A percentile compares a stretch with the other conserved stretches of the same genome.
These are phyloP conservation scores for Hypoxylon intermedium DNA, from an alignment of 495 filamentous ascomycete species.

Conservation along the genomic window DNA sequence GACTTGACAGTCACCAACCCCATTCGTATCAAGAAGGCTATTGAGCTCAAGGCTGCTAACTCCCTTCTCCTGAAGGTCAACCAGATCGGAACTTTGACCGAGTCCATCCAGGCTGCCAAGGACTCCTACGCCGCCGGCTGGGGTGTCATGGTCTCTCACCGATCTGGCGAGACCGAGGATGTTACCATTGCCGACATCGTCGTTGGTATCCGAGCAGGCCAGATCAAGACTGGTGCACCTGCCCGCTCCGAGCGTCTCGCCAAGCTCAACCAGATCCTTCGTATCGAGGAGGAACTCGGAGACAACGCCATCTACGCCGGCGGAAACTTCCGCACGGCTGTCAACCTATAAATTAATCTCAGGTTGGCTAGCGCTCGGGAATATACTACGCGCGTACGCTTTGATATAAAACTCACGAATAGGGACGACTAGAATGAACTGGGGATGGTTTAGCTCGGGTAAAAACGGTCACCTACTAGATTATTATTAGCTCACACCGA, in stretches of 20 bases:
- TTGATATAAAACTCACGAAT: conserved; percentile 38
- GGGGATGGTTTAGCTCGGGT: conserved; percentile 38
- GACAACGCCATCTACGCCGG: conserved; percentile 90
- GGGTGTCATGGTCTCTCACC: conserved; percentile 99
- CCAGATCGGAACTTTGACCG: conserved; percentile 97
- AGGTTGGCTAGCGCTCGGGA: conserved; percentile 6
- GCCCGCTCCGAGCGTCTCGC: conserved; percentile 95
- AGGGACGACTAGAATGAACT: conserved; percentile 29
- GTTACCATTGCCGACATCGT: conserved; percentile 98
- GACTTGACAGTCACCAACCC: conserved; percentile 97
- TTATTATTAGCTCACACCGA: conserved; percentile 23
- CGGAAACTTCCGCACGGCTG: conserved; percentile 84
- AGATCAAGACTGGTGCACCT: conserved; percentile 99
- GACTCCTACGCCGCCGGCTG: conserved; percentile 96
- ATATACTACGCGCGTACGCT: conserved; percentile 12
- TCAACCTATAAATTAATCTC: conserved; percentile 72
- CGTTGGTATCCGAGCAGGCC: conserved; percentile 91
- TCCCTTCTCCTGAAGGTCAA: conserved; percentile 99
- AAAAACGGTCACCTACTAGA: conserved; percentile 44
- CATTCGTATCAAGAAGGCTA: conserved; percentile 98
- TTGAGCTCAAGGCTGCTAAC: conserved; percentile 98
- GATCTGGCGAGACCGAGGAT: conserved; percentile 98
- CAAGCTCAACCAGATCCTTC: conserved; percentile 99
- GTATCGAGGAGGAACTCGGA: conserved; percentile 99
- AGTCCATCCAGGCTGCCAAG: conserved; percentile 99